Evolutionary conservation across 345 rosid species (phyloP).

Genomic region (Pistacia vera): DNA sequence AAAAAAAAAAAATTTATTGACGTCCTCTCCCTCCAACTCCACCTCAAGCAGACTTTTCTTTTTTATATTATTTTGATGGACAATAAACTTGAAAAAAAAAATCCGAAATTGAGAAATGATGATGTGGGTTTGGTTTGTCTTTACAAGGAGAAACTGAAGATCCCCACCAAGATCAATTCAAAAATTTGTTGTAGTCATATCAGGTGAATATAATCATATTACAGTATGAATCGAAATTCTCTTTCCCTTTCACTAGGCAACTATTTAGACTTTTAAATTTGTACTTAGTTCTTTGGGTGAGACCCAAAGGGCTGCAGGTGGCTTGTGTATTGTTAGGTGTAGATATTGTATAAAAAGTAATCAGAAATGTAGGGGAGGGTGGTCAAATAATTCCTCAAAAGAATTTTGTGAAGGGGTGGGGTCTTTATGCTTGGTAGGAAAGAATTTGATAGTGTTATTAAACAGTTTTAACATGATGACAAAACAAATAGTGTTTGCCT

Average conservation of each 20-base stretch:
- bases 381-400: constrained; percentile 25
- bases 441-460: not conserved
- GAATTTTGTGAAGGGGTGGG: constrained; percentile 23
- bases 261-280: too few relatives aligned
- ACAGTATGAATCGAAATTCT: too few relatives aligned
- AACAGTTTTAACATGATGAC: not conserved
- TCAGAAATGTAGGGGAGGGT: constrained; percentile 10
- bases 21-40: too few relatives aligned
- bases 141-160: not conserved
- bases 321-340: not conserved
- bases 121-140: constrained; percentile 8
- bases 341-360: not conserved
- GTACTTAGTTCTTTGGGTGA: too few relatives aligned
- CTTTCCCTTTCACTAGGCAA: too few relatives aligned
- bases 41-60: not conserved
- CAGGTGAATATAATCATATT: too few relatives aligned
- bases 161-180: too few relatives aligned
- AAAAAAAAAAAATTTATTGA: not conserved
- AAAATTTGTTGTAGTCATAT: too few relatives aligned
- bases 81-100: not conserved
- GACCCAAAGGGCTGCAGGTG: too few relatives aligned
- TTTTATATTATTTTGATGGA: not conserved
- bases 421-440: constrained; percentile 9
- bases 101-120: not conserved
- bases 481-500: not conserved